phyloP scores from a whole-genome alignment of 352 stramenopile genomes.

The Globisporangium solare region DNA sequence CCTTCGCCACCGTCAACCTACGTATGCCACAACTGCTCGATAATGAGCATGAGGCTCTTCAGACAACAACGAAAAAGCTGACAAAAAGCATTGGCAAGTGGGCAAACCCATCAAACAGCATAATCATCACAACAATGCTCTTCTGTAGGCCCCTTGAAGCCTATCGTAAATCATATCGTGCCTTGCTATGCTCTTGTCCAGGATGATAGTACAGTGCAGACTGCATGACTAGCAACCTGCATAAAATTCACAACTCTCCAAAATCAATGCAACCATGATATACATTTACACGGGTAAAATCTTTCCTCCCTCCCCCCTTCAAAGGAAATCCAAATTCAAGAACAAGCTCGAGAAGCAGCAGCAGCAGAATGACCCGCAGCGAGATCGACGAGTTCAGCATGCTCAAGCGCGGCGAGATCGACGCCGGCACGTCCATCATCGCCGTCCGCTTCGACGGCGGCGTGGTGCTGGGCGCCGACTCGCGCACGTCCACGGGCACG shows the following conservation, averaged over 20 bases:
- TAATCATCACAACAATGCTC: no score
- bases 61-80: no score
- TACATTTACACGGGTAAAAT: not conserved
- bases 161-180: no score
- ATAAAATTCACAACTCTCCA: not conserved
- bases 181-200: no score
- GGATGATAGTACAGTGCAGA: not conserved
- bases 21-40: no score
- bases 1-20: no score
- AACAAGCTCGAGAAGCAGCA: not conserved
- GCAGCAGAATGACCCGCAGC: conserved; percentile 11
- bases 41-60: no score
- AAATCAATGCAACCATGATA: not conserved
- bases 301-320: not conserved
- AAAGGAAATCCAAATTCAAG: not conserved
- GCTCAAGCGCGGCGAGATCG: conserved; percentile 90
- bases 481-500: conserved; percentile 89
- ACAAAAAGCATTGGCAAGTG: no score
- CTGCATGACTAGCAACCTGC: not conserved
- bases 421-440: conserved; percentile 98
- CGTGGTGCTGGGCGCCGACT: conserved; percentile 96
- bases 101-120: no score
- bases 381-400: conserved; percentile 55
- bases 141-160: no score
- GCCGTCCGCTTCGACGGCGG: conserved; percentile 94